A percentile compares a stretch with the other conserved stretches of the same genome.
Conservation (phyloP, 2,329 filamentous ascomycete genomes). For the Diaporthe longicolla region DNA sequence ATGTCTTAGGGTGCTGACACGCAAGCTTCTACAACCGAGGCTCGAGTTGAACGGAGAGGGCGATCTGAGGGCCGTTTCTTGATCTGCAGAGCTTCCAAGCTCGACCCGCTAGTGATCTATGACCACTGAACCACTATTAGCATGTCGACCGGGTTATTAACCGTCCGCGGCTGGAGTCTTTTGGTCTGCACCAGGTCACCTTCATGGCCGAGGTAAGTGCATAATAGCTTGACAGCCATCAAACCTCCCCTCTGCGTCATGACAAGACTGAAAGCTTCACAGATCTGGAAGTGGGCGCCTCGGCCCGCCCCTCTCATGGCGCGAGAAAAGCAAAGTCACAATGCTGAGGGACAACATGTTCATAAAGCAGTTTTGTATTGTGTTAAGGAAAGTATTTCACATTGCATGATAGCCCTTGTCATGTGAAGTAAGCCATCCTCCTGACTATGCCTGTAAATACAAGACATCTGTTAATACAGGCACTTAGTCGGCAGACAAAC, state of each 20-base stretch:
- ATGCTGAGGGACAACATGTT: neutral
- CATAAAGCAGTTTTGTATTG: neutral
- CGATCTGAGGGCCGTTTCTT: too few relatives aligned
- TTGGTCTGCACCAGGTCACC: neutral
- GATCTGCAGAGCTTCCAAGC: neutral
- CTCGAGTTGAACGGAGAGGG: too few relatives aligned
- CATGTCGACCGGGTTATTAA: neutral
- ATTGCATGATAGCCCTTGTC: neutral
- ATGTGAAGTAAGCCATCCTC: neutral
- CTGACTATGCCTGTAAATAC: neutral
- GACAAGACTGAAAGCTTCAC: neutral
- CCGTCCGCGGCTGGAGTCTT: neutral
- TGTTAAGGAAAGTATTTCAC: conserved; percentile 1
- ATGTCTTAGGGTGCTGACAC: neutral
- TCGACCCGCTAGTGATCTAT: neutral
- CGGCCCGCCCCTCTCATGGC: neutral
- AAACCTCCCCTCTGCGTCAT: neutral
- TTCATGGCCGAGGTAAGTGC: neutral
- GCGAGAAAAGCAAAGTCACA: neutral
- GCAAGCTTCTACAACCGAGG: neutral
- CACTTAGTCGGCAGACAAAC: neutral
- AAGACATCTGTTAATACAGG: too few relatives aligned
- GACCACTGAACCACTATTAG: neutral
- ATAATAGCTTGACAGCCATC: neutral
- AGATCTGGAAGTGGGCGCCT: neutral